Evolutionary conservation across 345 rosid genomes (phyloP), one percentile per base, ranked within the genome.

Genomic region (Acer campestre): DNA sequence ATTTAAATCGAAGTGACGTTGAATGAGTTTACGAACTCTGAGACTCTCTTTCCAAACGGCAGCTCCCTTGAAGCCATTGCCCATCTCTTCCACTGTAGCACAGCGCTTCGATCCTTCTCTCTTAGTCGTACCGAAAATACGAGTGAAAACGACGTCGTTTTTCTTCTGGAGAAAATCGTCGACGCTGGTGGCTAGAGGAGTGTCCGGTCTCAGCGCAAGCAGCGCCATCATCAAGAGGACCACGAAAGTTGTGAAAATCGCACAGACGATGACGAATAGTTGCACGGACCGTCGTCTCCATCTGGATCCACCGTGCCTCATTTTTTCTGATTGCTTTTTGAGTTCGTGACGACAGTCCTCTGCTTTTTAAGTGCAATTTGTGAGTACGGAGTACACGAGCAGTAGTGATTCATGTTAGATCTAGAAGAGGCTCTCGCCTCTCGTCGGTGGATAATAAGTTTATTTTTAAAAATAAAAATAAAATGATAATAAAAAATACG

Each of bases 81-180:
- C 99, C 99, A 94, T 96, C 77, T 94, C 97, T 77, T 94, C 98
- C 78, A 94, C 98, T 58, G 98, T 94, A 49, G 95, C 95, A 75
- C 99, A 96, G 8, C 88, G 56, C 62, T 87, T 83, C 82, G 35
- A 25, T 16, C 63, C 25, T 59, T 12, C 25, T 59, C 63, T 35
- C 48, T 17, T 22, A 12, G 5, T 12, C 66, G 3, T 46, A 38
- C 27, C 31, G 18, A 25, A 9, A 5, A 74, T 1, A 12, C 22
- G 46, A 44, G 68, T 27, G 10, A 20, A 35, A 48, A 3, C 51
- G 38, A 65, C 64, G 51, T 27, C 51, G 63, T 55, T 66, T 27
- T 64, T 10, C 4, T 35, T 20, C 17, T 14, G 74, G 25, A 25
- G 70, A 42, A 23, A 73, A 68, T 44, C 13, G 69, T 35, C 77